Conservation (phyloP, 371 early-diverging fungal species). For the Paramicrosporidium saccamoebae region DNA sequence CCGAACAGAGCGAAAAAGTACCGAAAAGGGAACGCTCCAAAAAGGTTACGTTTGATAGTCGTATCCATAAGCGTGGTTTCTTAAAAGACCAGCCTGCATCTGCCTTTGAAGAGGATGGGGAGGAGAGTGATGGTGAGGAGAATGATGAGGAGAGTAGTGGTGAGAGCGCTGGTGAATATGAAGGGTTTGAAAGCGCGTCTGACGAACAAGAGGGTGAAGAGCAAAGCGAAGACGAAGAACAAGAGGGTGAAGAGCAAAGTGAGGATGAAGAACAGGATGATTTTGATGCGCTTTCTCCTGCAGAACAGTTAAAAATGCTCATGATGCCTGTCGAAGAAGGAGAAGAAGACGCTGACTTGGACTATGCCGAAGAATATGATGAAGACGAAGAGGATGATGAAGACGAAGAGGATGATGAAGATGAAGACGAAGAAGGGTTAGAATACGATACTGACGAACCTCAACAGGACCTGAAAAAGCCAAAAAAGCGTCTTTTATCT, state of each 20-base stretch:
- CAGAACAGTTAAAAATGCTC: slow-evolving; percentile 2
- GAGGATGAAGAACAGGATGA: slow-evolving; percentile 11
- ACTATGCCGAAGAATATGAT: slow-evolving; percentile 13
- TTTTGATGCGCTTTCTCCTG: slow-evolving; percentile 7
- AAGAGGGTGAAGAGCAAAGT: slow-evolving; percentile 6
- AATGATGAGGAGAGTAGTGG: too few species aligned
- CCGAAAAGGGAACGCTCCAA: too few species aligned
- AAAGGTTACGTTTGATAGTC: too few species aligned
- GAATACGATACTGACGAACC: slow-evolving; percentile 3
- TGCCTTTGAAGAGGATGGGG: too few species aligned
- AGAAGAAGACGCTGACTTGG: slow-evolving; percentile 7
- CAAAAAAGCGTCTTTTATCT: slow-evolving; percentile 4
- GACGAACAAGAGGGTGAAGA: too few species aligned
- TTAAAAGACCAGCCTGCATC: too few species aligned
- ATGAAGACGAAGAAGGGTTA: slow-evolving; percentile 4
- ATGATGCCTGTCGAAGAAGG: slow-evolving; percentile 9
- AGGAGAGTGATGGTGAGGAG: too few species aligned
- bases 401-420: slow-evolving; percentile 5
- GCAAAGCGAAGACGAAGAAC: slow-evolving; percentile 6
- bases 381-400: slow-evolving; percentile 11
- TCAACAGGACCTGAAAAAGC: slow-evolving; percentile 4
- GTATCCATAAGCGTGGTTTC: too few species aligned
- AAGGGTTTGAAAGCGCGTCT: too few species aligned
- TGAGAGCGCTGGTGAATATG: too few species aligned
- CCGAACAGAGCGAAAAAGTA: too few species aligned